Conservation (phyloP, 768 basidiomycete species). For the Paxillus involutus region DNA sequence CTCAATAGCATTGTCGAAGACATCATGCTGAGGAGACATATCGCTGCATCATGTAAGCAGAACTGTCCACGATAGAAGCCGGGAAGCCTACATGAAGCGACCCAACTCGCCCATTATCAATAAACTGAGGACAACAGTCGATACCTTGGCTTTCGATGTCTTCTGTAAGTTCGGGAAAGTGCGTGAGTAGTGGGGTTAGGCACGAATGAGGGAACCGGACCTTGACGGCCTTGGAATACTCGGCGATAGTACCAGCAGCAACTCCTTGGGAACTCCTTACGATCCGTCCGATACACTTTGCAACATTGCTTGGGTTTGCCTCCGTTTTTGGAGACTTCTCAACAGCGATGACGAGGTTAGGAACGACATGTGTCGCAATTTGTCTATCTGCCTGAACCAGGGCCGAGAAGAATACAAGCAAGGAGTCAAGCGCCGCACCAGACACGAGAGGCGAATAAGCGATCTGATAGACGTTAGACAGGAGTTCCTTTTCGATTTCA, state of each 20-base stretch:
- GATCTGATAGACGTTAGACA: conserved; percentile 64
- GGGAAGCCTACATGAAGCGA: conserved; percentile 66
- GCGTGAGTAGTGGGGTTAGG: neutral
- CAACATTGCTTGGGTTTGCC: conserved; percentile 65
- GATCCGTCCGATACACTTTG: conserved; percentile 82
- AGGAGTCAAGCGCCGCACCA: conserved; percentile 74
- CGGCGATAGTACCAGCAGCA: conserved; percentile 80
- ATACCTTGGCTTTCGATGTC: conserved; percentile 60
- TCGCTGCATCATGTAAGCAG: conserved; percentile 55
- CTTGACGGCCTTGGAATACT: conserved; percentile 81
- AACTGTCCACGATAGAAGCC: neutral
- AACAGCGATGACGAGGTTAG: conserved; percentile 63
- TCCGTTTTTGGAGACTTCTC: conserved; percentile 65
- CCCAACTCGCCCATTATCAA: conserved; percentile 93
- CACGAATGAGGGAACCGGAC: conserved; percentile 34
- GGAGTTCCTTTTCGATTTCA: conserved; percentile 69
- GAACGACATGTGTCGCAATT: conserved; percentile 80
- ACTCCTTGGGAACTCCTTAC: conserved; percentile 68
- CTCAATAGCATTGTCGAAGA: conserved; percentile 73
- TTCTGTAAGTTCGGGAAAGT: conserved; percentile 32
- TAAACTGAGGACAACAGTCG: conserved; percentile 77
- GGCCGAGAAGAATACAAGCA: conserved; percentile 79
- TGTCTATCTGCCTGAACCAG: conserved; percentile 82
- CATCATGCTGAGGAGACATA: conserved; percentile 76
- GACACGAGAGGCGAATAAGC: conserved; percentile 80